A percentile compares a stretch with the other conserved stretches of the same genome.
phyloP scores from a whole-genome alignment of 495 filamentous ascomycete species.

The Pseudoneurospora amorphoporcata region DNA sequence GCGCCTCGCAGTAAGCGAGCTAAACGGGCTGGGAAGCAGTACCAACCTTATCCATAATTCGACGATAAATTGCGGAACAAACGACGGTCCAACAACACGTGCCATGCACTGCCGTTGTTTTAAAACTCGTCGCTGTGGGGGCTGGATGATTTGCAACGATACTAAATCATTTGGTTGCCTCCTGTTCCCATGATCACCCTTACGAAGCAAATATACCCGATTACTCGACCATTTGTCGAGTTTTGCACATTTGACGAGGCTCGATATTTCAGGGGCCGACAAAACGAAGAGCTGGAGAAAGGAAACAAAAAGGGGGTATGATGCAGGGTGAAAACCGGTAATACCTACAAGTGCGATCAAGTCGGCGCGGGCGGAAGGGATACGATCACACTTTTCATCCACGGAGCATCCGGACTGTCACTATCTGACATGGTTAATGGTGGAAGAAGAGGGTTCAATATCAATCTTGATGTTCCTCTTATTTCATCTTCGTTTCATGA shows the following conservation, averaged over 20 bases:
- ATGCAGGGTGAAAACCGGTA: not conserved
- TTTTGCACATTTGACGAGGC: not conserved
- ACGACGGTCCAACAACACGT: not conserved
- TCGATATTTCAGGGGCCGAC: not conserved
- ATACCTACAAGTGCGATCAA: not conserved
- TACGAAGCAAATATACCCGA: not conserved
- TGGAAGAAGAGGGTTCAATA: not conserved
- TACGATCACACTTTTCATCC: not conserved
- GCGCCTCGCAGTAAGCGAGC: constrained; percentile 80
- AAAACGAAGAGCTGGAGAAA: not conserved
- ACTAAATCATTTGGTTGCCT: not conserved
- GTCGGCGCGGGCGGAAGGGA: not conserved
- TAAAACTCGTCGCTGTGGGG: not conserved
- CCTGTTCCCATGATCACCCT: not conserved
- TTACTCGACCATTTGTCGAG: not conserved
- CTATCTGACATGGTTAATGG: not conserved
- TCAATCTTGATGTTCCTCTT: not conserved
- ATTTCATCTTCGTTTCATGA: not conserved
- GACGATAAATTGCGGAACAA: not conserved
- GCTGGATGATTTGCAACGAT: not conserved
- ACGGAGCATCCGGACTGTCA: not conserved
- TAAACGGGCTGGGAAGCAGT: not conserved
- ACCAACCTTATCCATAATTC: not conserved
- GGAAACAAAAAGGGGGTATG: not conserved
- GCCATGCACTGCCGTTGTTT: not conserved